Conservation (phyloP, 768 basidiomycete genomes). For the Clitopilus passeckerianus region DNA sequence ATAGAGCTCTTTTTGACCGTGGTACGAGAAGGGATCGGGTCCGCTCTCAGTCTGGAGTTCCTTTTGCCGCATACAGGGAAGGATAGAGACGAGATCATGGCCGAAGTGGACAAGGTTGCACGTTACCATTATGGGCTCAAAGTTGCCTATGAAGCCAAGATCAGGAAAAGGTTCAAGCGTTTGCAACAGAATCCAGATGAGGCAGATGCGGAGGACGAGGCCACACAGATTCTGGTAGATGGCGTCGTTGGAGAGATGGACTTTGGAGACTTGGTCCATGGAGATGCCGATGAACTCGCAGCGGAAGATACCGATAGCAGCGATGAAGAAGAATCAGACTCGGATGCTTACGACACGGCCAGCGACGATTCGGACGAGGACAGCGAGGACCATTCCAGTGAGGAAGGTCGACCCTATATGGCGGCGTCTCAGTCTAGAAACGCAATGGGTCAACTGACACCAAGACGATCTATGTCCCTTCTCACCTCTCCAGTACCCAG, state of each 20-base stretch:
- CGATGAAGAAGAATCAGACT: slow-evolving; percentile 33
- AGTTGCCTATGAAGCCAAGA: slow-evolving; percentile 85
- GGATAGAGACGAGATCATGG: slow-evolving; percentile 72
- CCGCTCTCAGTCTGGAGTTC: slow-evolving; percentile 77
- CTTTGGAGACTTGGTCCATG: slow-evolving; percentile 74
- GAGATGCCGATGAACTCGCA: slow-evolving; percentile 76
- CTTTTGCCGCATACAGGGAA: slow-evolving; percentile 78
- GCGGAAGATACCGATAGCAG: slow-evolving; percentile 61
- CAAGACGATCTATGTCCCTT: slow-evolving; percentile 35
- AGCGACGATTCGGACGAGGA: slow-evolving; percentile 33
- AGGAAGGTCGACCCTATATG: not conserved
- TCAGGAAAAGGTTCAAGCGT: slow-evolving; percentile 79
- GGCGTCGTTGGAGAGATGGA: slow-evolving; percentile 78
- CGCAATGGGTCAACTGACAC: not conserved
- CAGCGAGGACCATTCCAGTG: slow-evolving; percentile 13
- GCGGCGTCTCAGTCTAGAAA: slow-evolving; percentile 7
- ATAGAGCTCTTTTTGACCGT: slow-evolving; percentile 91
- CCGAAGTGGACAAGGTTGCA: slow-evolving; percentile 86
- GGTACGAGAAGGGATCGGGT: slow-evolving; percentile 83
- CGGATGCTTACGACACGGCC: slow-evolving; percentile 8
- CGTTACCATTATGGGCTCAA: slow-evolving; percentile 94
- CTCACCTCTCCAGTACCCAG: slow-evolving; percentile 26
- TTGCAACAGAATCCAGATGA: slow-evolving; percentile 38
- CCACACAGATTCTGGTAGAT: slow-evolving; percentile 74
- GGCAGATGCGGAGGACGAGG: slow-evolving; percentile 76